A percentile compares a stretch with the other conserved stretches of the same genome.
These are phyloP conservation scores for Monosporascus ibericus DNA, from an alignment of 2,329 filamentous ascomycete species.

Conservation along the genomic window DNA sequence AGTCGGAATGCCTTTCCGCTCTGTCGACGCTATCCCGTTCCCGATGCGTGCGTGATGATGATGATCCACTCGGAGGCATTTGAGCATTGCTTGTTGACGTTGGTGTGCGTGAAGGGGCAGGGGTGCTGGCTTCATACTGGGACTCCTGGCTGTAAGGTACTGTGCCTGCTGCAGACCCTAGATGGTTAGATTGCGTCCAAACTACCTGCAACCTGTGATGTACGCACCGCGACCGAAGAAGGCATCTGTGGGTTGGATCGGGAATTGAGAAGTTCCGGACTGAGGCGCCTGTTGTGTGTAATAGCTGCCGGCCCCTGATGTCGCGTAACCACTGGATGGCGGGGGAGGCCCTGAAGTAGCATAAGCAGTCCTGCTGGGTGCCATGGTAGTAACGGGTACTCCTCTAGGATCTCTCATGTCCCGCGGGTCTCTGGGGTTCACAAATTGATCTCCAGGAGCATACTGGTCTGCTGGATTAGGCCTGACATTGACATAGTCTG, in stretches of 20 bases:
- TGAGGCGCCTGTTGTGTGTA: slow-evolving; percentile 26
- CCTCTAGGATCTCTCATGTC: slow-evolving; percentile 18
- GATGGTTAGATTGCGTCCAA: slow-evolving; percentile 36
- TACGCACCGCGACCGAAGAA: slow-evolving; percentile 58
- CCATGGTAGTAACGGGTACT: slow-evolving; percentile 24
- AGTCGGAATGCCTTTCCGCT: slow-evolving; percentile 24
- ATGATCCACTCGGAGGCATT: slow-evolving; percentile 24
- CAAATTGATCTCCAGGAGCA: slow-evolving; percentile 16
- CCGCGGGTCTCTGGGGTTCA: slow-evolving; percentile 12
- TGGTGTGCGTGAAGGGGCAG: slow-evolving; percentile 26
- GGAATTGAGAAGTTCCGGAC: slow-evolving; percentile 27
- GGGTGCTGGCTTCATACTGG: slow-evolving; percentile 44
- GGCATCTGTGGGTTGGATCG: slow-evolving; percentile 44
- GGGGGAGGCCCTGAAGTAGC: slow-evolving; percentile 22
- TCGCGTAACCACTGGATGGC: slow-evolving; percentile 19
- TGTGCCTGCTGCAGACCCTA: slow-evolving; percentile 47
- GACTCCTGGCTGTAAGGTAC: slow-evolving; percentile 39
- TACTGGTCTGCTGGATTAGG: background rate
- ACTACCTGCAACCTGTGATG: slow-evolving; percentile 24
- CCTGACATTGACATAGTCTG: slow-evolving; percentile 19
- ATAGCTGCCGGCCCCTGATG: slow-evolving; percentile 21
- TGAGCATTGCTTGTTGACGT: slow-evolving; percentile 23
- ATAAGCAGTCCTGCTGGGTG: slow-evolving; percentile 24
- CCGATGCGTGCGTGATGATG: slow-evolving; percentile 19
- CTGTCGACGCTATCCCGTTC: slow-evolving; percentile 18